Conservation (phyloP, 1,139 yeast species). For the Keqinozyma sinolaborantium region DNA sequence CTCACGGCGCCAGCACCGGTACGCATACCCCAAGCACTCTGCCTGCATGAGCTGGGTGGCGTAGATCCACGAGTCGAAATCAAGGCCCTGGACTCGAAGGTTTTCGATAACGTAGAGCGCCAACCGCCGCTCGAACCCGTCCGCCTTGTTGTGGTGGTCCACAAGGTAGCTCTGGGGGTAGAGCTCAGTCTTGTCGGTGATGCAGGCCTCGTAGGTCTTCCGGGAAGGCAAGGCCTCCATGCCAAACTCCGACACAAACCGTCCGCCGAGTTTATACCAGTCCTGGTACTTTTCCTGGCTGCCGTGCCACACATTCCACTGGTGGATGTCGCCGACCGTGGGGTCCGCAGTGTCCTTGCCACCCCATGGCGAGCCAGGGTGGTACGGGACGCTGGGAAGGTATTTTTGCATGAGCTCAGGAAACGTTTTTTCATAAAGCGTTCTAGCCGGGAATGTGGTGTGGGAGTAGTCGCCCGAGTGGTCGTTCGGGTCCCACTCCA, state of each 20-base stretch:
- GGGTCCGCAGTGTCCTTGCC: slow-evolving; percentile 28
- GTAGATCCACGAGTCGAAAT: slow-evolving; percentile 40
- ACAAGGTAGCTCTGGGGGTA: slow-evolving; percentile 35
- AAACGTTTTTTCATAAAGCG: slow-evolving; percentile 32
- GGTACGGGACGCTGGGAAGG: slow-evolving; percentile 28
- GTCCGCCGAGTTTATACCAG: slow-evolving; percentile 35
- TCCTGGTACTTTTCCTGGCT: slow-evolving; percentile 40
- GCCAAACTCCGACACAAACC: slow-evolving; percentile 48
- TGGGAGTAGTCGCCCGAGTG: slow-evolving; percentile 23
- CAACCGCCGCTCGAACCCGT: slow-evolving; percentile 41
- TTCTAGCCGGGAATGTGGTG: slow-evolving; percentile 38
- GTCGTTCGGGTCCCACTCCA: slow-evolving; percentile 27
- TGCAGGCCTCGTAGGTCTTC: slow-evolving; percentile 23
- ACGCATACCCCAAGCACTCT: slow-evolving; percentile 46
- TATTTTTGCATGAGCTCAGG: slow-evolving; percentile 24
- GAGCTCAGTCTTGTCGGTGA: slow-evolving; percentile 26
- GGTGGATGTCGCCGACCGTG: slow-evolving; percentile 43
- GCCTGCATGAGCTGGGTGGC: slow-evolving; percentile 48
- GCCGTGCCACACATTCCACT: slow-evolving; percentile 53
- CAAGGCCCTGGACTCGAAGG: slow-evolving; percentile 24
- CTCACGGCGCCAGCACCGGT: slow-evolving; percentile 41
- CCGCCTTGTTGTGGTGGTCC: slow-evolving; percentile 41
- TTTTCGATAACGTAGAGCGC: slow-evolving; percentile 45
- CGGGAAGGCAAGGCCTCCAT: slow-evolving; percentile 38
- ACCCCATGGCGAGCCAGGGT: slow-evolving; percentile 43